phyloP scores from a whole-genome alignment of 345 rosid genomes.

The Syzygium oleosum region DNA sequence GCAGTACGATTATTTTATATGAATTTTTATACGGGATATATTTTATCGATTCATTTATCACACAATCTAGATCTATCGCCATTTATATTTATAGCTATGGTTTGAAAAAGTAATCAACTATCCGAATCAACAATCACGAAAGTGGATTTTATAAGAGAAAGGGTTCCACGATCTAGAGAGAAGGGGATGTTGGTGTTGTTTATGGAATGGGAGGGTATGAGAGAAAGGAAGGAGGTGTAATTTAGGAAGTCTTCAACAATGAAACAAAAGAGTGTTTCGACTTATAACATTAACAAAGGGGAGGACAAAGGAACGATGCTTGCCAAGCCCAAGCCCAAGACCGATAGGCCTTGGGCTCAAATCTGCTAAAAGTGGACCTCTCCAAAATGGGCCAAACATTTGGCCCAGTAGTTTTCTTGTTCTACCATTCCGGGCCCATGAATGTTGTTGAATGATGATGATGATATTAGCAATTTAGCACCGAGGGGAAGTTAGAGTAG shows the following conservation, averaged over 20 bases:
- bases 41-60: neutral
- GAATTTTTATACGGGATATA: neutral
- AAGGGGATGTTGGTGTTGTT: no score
- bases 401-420: neutral
- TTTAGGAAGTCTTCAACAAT: neutral
- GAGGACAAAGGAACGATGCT: neutral
- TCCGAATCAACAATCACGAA: no score
- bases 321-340: neutral
- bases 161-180: no score
- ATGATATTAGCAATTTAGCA: neutral
- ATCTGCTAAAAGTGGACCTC: neutral
- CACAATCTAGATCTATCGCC: neutral
- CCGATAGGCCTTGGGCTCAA: neutral
- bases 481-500: neutral
- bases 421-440: neutral
- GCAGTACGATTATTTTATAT: neutral
- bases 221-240: neutral
- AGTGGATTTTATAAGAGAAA: no score
- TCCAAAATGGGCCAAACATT: neutral
- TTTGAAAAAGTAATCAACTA: neutral
- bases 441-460: neutral
- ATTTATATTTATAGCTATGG: neutral
- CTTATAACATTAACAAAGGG: no score
- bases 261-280: neutral
- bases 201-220: neutral